A percentile compares a stretch with the other conserved stretches of the same genome.
phyloP scores from a whole-genome alignment of 257 asterid species.

The Rauvolfia tetraphylla region DNA sequence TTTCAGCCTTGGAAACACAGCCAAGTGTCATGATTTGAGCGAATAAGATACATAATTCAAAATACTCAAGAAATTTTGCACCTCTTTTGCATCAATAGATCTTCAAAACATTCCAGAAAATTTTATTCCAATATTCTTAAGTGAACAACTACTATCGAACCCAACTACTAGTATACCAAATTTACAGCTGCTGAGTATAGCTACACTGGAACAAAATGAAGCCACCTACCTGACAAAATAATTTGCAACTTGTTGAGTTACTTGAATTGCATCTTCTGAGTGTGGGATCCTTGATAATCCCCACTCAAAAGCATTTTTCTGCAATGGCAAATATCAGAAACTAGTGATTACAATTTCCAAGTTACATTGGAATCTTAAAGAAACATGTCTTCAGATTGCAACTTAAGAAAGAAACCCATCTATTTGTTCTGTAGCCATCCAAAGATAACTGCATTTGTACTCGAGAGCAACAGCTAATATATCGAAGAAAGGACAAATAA shows the following conservation, averaged over 20 bases:
- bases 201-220: background rate
- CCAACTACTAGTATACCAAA: background rate
- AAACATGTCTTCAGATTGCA: background rate
- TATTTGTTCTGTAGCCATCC: background rate
- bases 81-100: background rate
- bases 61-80: background rate
- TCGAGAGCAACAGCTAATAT: background rate
- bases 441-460: background rate
- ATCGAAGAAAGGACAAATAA: background rate
- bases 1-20: background rate
- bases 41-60: background rate
- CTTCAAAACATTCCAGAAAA: background rate
- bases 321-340: conserved; percentile 16
- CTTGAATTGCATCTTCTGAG: conserved; percentile 93
- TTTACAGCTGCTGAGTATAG: background rate
- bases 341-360: background rate
- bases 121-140: background rate
- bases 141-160: background rate
- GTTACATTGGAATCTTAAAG: background rate
- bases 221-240: conserved; percentile 59
- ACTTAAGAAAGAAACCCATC: background rate
- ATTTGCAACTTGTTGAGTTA: conserved; percentile 90
- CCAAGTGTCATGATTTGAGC: background rate
- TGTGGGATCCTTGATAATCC: conserved; percentile 84
- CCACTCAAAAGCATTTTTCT: conserved; percentile 99